phyloP scores from a whole-genome alignment of 2,329 filamentous ascomycete genomes.

The Aspergillus aculeatinus region DNA sequence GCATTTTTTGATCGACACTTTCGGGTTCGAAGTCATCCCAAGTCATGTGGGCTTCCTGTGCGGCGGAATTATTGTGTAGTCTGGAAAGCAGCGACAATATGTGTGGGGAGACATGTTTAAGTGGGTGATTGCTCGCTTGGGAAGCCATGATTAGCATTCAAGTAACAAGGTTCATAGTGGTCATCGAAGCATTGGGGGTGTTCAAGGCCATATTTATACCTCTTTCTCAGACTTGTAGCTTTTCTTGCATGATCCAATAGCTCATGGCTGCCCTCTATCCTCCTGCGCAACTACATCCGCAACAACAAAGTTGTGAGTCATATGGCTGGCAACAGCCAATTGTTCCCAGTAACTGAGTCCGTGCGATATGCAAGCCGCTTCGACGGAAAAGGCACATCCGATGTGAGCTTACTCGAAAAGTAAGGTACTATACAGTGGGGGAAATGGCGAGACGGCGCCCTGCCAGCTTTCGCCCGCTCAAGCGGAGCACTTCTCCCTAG shows the following conservation, averaged over 20 bases:
- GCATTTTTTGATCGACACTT: constrained; percentile 42
- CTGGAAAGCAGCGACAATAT: constrained; percentile 18
- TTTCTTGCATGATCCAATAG: neutral
- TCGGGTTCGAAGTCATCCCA: neutral
- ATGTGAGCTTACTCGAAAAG: neutral
- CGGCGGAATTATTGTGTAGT: constrained; percentile 20
- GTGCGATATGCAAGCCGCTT: neutral
- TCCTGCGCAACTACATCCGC: neutral
- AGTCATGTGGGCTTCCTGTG: neutral
- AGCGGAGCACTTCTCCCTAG: too few species aligned
- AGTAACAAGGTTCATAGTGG: neutral
- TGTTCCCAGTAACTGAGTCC: neutral
- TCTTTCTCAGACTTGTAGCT: neutral
- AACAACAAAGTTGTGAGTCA: neutral
- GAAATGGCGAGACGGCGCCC: neutral
- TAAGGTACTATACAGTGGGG: neutral
- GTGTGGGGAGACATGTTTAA: neutral
- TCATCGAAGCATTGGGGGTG: neutral
- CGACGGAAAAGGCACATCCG: neutral
- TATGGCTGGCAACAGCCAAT: neutral
- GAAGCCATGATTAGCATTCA: neutral
- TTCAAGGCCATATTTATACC: neutral
- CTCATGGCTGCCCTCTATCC: neutral
- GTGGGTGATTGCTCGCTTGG: neutral
- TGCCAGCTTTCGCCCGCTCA: neutral